These are phyloP conservation scores for Jimgerdemannia lactiflua DNA, from an alignment of 192 early-diverging fungal genomes.

Conservation along the genomic window DNA sequence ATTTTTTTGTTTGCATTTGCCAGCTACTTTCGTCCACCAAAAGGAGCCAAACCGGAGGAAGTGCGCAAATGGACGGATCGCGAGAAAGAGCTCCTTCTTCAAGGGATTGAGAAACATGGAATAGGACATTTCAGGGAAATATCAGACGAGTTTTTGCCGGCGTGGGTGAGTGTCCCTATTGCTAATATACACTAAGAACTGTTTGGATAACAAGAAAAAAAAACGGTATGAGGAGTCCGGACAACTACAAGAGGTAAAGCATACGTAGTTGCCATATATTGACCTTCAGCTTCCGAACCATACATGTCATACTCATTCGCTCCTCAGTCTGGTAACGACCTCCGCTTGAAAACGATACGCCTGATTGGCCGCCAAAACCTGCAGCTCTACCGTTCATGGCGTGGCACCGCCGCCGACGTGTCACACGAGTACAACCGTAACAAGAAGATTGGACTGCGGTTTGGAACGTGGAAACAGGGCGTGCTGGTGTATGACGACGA, in stretches of 20 bases:
- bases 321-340: conserved; percentile 64
- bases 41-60: conserved; percentile 47
- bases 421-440: conserved; percentile 74
- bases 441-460: conserved; percentile 73
- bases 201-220: too few species aligned
- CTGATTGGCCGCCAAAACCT: conserved; percentile 85
- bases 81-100: conserved; percentile 69
- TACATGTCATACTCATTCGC: neutral
- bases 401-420: conserved; percentile 67
- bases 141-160: conserved; percentile 68
- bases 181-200: neutral
- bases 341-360: conserved; percentile 81
- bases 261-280: conserved; percentile 6
- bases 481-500: conserved; percentile 83
- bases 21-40: conserved; percentile 78
- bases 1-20: neutral
- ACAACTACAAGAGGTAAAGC: too few species aligned
- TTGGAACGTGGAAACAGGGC: conserved; percentile 77
- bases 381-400: conserved; percentile 86
- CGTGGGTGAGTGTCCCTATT: conserved; percentile 56
- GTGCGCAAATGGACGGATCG: conserved; percentile 81
- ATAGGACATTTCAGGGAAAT: conserved; percentile 90
- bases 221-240: too few species aligned
- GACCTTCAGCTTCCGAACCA: too few species aligned
- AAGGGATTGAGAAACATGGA: conserved; percentile 79